Percentiles rank a stretch among this genome's conserved stretches.
Conservation (phyloP, 257 asterid genomes). For the Penstemon barbatus region DNA sequence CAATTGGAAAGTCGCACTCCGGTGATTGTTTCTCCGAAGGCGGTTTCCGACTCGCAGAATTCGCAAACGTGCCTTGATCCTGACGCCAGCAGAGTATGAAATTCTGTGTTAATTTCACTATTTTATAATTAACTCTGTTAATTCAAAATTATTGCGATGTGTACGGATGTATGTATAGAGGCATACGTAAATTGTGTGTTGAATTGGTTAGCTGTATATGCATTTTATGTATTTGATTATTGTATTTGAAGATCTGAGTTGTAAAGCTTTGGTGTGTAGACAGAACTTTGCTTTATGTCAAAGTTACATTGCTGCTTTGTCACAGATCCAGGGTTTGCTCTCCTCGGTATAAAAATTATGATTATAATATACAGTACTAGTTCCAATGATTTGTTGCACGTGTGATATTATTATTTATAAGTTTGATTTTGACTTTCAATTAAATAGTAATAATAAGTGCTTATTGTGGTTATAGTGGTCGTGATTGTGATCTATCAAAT, state of each 20-base stretch:
- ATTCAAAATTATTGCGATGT: background rate
- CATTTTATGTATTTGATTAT: background rate
- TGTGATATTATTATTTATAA: conserved; percentile 19
- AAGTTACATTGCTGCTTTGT: conserved; percentile 30
- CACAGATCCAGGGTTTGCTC: conserved; percentile 46
- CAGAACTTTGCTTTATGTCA: conserved; percentile 33
- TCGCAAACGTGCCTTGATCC: conserved; percentile 95
- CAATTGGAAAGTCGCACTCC: conserved; percentile 34
- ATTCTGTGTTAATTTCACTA: conserved; percentile 9
- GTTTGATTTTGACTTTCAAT: conserved; percentile 20
- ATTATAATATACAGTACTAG: too few species aligned
- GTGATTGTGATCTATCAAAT: conserved; percentile 10
- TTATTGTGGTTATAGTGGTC: background rate
- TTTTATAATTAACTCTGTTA: conserved; percentile 8
- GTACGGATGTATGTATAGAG: background rate
- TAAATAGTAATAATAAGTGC: conserved; percentile 9
- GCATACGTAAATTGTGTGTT: conserved; percentile 2
- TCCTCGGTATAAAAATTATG: conserved; percentile 25
- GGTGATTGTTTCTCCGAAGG: conserved; percentile 70
- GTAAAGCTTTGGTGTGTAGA: conserved; percentile 18
- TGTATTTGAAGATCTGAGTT: background rate
- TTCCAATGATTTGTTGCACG: conserved; percentile 21
- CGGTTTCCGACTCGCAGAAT: conserved; percentile 88
- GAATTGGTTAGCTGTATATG: conserved; percentile 7
- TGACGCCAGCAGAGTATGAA: conserved; percentile 73